A percentile compares a stretch with the other conserved stretches of the same genome.
These are phyloP conservation scores for Pseudocercospora cruenta DNA, from an alignment of 2,329 filamentous ascomycete species.

Conservation along the genomic window DNA sequence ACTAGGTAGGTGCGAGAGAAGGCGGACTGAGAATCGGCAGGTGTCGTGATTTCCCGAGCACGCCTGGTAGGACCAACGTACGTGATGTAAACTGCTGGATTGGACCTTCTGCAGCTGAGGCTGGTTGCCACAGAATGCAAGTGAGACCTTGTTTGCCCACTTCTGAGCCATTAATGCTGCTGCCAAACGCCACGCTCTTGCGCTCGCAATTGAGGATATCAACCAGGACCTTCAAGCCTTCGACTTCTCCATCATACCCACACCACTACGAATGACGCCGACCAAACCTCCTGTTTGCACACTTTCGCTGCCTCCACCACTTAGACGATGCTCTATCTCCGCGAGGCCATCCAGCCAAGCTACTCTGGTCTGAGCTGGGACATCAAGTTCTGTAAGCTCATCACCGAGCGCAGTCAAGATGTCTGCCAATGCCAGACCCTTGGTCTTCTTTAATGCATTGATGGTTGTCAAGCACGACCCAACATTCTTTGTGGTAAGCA, in stretches of 20 bases:
- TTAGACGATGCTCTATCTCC: slow-evolving; percentile 88
- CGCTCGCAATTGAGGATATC: too few relatives aligned
- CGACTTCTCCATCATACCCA: slow-evolving; percentile 66
- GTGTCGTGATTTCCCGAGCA: not conserved
- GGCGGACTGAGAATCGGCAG: not conserved
- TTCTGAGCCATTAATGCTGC: too few relatives aligned
- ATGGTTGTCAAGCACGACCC: slow-evolving; percentile 86
- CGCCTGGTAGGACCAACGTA: not conserved
- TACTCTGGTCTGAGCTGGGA: slow-evolving; percentile 83
- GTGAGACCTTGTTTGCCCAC: too few relatives aligned
- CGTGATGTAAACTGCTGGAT: too few relatives aligned
- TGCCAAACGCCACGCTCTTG: not conserved
- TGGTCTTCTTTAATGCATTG: slow-evolving; percentile 80
- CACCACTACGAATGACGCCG: slow-evolving; percentile 83
- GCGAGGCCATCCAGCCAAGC: slow-evolving; percentile 89
- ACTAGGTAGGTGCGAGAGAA: not conserved
- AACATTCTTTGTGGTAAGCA: slow-evolving; percentile 83
- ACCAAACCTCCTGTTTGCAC: slow-evolving; percentile 93
- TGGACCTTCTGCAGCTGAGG: not conserved
- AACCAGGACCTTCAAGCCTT: too few relatives aligned
- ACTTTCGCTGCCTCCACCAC: slow-evolving; percentile 81
- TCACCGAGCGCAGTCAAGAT: slow-evolving; percentile 87
- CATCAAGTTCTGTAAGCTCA: slow-evolving; percentile 79
- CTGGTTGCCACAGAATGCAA: too few relatives aligned
- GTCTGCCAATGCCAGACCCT: slow-evolving; percentile 88